Percentiles rank a stretch among this genome's conserved stretches.
Conservation (phyloP, 305 asterid species). For the Fraxinus latifolia region DNA sequence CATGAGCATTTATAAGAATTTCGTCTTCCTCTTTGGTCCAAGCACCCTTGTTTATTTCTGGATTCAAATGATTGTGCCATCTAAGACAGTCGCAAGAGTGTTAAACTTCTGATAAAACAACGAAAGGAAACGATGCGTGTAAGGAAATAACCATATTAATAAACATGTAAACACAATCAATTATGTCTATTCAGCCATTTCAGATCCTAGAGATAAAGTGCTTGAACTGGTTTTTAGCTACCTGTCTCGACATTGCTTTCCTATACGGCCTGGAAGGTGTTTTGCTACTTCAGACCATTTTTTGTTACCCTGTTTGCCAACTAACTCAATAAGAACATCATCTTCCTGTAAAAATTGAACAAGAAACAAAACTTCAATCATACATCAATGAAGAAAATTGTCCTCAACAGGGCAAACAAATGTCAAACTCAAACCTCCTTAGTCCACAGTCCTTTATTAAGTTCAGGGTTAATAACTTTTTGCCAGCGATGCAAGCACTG, state of each 20-base stretch:
- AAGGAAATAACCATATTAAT: neutral
- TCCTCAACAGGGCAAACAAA: neutral
- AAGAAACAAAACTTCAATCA: neutral
- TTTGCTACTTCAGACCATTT: constrained; percentile 56
- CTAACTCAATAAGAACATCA: constrained; percentile 39
- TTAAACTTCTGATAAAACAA: neutral
- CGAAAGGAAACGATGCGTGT: neutral
- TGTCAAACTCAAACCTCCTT: constrained; percentile 38
- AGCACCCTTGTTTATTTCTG: constrained; percentile 47
- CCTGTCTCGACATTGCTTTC: constrained; percentile 77
- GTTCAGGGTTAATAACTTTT: constrained; percentile 54
- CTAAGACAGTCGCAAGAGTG: constrained; percentile 12
- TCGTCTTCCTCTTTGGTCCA: constrained; percentile 61
- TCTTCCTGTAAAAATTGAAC: constrained; percentile 47
- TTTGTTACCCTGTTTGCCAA: constrained; percentile 29
- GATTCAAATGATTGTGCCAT: constrained; percentile 63
- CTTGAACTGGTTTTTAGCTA: constrained; percentile 18
- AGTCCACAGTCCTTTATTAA: constrained; percentile 63
- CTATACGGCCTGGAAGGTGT: constrained; percentile 56
- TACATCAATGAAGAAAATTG: neutral
- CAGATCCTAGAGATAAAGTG: neutral
- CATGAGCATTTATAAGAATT: constrained; percentile 42
- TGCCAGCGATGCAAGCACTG: constrained; percentile 73
- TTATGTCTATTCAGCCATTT: neutral
- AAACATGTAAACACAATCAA: neutral